Evolutionary conservation across 441 rosid species (phyloP), one percentile per base, ranked within the genome.

Genomic region (Metrosideros polymorpha): DNA sequence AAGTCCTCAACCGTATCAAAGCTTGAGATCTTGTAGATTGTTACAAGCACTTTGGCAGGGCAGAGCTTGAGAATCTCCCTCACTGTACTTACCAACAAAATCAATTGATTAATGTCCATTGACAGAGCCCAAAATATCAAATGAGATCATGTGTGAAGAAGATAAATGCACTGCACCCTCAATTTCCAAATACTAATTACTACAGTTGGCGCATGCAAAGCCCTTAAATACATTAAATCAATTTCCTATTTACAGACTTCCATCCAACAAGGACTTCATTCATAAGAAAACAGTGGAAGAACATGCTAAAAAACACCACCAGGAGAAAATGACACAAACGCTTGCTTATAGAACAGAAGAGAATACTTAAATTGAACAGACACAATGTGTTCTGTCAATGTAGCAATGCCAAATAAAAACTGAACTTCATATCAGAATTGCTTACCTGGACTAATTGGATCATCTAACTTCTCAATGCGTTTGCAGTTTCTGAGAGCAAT

Each of bases 401-500:
- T 71, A 71, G 47, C 47, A 71, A 39, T 71, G 79, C 79, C 79
- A 39, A 12, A 71, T 39, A 39, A 9, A 71, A 71, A 25, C 14
- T 22, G 1, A 71, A 22, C 15, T 35, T 71, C 47, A 35, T 10
- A 71, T 22, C 50, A 22, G 77, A 55, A 63, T 88, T 45, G 87
- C 84, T 77, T 91, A 95, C 99, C 99, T 89, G 99, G 98, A 92
- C 93, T 90, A 91, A 96, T 87, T 24, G 99, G 99, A 89, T 96
- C 99, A 85, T 95, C 99, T 90, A 98, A 88, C 91, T 95, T 98
- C 91, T 96, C 99, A 56, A 98, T 96, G 88, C 98, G 92, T 92
- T 96, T 96, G 94, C 99, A 98, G 87, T 96, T 98, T 51, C 97
- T 93, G 88, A 98, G 99, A 86, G 97, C 97, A 82, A 95, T 83